Evolutionary conservation across 768 basidiomycete species (phyloP).

Genomic region (Lactarius hatsudake): DNA sequence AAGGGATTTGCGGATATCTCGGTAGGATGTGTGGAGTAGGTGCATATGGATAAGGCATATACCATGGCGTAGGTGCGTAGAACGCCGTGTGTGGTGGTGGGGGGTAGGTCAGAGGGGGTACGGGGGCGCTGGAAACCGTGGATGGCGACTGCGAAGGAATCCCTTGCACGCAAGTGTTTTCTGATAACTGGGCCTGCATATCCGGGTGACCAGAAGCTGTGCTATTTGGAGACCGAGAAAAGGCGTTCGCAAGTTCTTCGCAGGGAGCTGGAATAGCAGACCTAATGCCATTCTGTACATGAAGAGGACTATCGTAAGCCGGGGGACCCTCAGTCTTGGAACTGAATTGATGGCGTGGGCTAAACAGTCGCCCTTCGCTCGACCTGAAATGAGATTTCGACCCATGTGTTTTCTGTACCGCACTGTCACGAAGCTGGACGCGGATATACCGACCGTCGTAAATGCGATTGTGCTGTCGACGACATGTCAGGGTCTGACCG

Average conservation of each 20-base stretch:
- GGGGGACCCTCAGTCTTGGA: constrained; percentile 5
- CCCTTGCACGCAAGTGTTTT: constrained; percentile 4
- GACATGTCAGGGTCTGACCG: constrained; percentile 13
- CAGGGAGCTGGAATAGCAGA: neutral
- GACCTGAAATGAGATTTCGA: constrained; percentile 32
- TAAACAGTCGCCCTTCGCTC: constrained; percentile 13
- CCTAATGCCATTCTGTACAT: constrained; percentile 4
- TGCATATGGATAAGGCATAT: constrained; percentile 22
- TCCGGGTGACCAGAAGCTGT: constrained; percentile 5
- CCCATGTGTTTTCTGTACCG: constrained; percentile 41
- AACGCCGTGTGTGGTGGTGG: constrained; percentile 17
- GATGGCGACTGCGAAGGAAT: constrained; percentile 14
- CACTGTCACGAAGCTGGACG: constrained; percentile 70
- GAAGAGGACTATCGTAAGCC: neutral
- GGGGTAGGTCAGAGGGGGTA: constrained; percentile 10
- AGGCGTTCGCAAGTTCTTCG: constrained; percentile 1
- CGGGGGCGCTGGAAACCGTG: constrained; percentile 4
- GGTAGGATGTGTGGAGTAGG: constrained; percentile 43
- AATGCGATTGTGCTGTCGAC: constrained; percentile 63
- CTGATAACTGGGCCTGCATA: constrained; percentile 1
- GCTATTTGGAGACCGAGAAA: constrained; percentile 9
- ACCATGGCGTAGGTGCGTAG: constrained; percentile 25
- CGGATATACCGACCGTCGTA: constrained; percentile 70
- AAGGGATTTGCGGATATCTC: constrained; percentile 39
- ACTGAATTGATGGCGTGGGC: constrained; percentile 19